Evolutionary conservation across 139 green algal genomes (phyloP), one percentile per base, ranked within the genome.

Genomic region (Chlamydomonas incerta): DNA sequence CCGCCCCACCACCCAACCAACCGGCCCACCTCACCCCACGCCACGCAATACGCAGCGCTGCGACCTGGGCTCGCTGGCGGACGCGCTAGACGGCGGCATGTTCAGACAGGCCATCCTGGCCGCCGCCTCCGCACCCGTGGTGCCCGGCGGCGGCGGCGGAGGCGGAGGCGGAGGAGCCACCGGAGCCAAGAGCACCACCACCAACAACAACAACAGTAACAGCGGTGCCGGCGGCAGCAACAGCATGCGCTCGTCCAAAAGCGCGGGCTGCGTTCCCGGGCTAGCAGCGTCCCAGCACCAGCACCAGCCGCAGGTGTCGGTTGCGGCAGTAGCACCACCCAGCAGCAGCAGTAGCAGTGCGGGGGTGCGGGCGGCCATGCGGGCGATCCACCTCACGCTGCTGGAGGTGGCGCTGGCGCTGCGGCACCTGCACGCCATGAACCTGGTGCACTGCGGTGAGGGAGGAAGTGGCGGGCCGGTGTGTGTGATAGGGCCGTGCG

Each of bases 381-480:
- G 55, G 13, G 74, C 74, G 23, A 82, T 82, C 58, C 71, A 72
- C 35, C 57, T 82, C 33, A 72, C 58, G 20, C 58, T 82, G 34
- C 74, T 82, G 57, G 74, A 82, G 58, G 34, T 82, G 57, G 74
- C 74, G 14, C 60, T 82, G 58, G 74, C 74, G 24, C 57, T 82
- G 58, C 33, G 74, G 34, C 74, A 82, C 74, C 57, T 82, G 58
- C 74, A 82, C 74, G n/a, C 58, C 74, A 41, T 82, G 74, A 58
- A 82, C 58, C 60, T 82, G 58, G 74, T 71, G 74, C 58, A 71
- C 58, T 60, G 74, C 23, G 74, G 52, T 60, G 74, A 14, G 17
- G 31, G 15, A 28, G 66, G 9, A 1, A 15, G 17, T 3, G 29
- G 29, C 3, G 31, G 4, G n/a, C n/a, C 15, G 15, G 18, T 24